Percentiles rank a stretch among this genome's conserved stretches.
phyloP scores from a whole-genome alignment of 225 moss, liverwort and hornwort species.

The Physcomitrellopsis africana region DNA sequence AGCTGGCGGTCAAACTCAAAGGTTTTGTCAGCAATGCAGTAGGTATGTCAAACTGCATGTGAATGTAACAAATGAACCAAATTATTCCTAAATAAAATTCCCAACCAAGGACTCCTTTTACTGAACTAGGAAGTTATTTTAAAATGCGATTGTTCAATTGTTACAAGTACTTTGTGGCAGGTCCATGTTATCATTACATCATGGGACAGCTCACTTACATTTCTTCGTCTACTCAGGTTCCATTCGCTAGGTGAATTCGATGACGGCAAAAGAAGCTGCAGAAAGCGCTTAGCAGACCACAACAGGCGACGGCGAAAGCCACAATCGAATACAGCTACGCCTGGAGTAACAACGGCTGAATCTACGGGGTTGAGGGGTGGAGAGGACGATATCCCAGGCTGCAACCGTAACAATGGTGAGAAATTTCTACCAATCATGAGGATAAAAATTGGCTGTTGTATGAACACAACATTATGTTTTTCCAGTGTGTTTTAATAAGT shows the following conservation, averaged over 20 bases:
- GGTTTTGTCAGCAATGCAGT: slow-evolving; percentile 98
- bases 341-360: slow-evolving; percentile 54
- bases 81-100: too few species aligned
- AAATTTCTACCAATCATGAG: background rate
- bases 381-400: slow-evolving; percentile 57
- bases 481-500: too few species aligned
- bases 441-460: background rate
- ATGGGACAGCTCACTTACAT: background rate
- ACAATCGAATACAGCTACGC: slow-evolving; percentile 63
- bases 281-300: slow-evolving; percentile 92
- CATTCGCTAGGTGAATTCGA: slow-evolving; percentile 90
- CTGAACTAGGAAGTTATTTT: background rate
- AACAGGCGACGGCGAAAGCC: slow-evolving; percentile 88
- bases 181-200: background rate
- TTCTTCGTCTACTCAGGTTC: slow-evolving; percentile 57
- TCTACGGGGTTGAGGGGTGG: slow-evolving; percentile 61
- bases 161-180: background rate
- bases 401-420: slow-evolving; percentile 25
- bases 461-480: too few species aligned
- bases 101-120: too few species aligned
- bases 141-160: too few species aligned
- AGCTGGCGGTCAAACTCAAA: slow-evolving; percentile 78
- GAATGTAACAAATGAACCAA: too few species aligned
- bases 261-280: slow-evolving; percentile 92
- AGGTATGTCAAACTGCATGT: slow-evolving; percentile 43